Evolutionary conservation across 805 yeast species (phyloP).

Genomic region (Pichia membranifaciens): DNA sequence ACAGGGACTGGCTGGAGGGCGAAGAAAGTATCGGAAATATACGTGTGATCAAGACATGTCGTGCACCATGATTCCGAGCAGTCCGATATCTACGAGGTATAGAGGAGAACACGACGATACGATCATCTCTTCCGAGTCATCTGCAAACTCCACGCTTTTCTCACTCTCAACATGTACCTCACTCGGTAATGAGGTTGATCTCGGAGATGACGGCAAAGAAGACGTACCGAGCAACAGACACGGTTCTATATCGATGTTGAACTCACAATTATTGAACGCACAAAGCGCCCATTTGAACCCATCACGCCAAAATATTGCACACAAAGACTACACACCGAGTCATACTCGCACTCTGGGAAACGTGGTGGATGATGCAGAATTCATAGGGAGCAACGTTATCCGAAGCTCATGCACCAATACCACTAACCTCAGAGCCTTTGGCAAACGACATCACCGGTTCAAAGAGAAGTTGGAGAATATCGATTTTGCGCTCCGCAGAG

Average conservation of each 20-base stretch:
- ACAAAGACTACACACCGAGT: no score
- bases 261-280: constrained; percentile 1
- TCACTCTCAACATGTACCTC: not conserved
- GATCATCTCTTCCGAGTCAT: not conserved
- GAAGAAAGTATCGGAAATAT: constrained; percentile 1
- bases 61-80: no score
- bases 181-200: not conserved
- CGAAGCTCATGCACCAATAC: not conserved
- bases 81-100: not conserved
- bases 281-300: no score
- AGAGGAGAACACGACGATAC: not conserved
- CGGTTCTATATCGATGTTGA: constrained; percentile 2
- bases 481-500: constrained; percentile 25
- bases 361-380: not conserved
- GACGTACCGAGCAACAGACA: no score
- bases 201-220: not conserved
- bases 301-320: no score
- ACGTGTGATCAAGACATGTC: not conserved
- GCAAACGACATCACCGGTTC: constrained; percentile 2
- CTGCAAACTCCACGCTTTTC: not conserved
- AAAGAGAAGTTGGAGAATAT: constrained; percentile 14
- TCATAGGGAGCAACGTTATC: no score
- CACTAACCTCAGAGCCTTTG: constrained; percentile 11
- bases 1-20: not conserved
- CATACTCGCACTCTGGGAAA: no score